These are phyloP conservation scores for Elymus sibiricus DNA, from an alignment of 176 grass and related monocot species.

Conservation along the genomic window DNA sequence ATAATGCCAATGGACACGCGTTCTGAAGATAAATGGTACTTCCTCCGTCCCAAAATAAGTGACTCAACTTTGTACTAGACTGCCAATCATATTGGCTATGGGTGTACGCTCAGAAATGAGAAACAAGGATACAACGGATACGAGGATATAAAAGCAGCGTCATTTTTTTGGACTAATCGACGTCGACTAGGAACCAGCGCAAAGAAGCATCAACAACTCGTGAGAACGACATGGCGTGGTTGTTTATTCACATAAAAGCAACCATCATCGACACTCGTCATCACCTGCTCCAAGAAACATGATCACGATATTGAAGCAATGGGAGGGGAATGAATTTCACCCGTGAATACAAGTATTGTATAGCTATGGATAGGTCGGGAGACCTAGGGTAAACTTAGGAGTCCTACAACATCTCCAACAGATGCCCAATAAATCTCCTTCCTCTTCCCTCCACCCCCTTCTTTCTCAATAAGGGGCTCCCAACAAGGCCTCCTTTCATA, in stretches of 20 bases:
- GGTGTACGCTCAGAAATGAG: not conserved
- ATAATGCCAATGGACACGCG: conserved; percentile 9
- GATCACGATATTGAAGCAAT: not conserved
- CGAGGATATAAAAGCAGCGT: not conserved
- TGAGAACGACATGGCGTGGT: not conserved
- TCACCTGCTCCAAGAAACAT: not conserved
- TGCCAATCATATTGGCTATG: not conserved
- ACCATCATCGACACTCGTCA: not conserved
- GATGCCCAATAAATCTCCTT: no score
- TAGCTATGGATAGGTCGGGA: no score
- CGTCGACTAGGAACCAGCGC: not conserved
- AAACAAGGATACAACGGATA: not conserved
- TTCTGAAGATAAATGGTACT: not conserved
- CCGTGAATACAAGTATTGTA: not conserved
- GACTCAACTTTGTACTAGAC: no score
- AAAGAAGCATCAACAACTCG: not conserved
- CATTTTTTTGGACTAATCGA: not conserved
- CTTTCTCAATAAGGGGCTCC: no score
- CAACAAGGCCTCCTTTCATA: no score
- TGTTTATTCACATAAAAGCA: not conserved
- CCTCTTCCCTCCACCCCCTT: no score
- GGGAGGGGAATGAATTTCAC: not conserved
- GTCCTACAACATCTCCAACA: no score
- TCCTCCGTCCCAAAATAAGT: no score
- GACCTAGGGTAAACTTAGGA: no score